Conservation (phyloP, 169 alveolate species). For the Plasmodium relictum region DNA sequence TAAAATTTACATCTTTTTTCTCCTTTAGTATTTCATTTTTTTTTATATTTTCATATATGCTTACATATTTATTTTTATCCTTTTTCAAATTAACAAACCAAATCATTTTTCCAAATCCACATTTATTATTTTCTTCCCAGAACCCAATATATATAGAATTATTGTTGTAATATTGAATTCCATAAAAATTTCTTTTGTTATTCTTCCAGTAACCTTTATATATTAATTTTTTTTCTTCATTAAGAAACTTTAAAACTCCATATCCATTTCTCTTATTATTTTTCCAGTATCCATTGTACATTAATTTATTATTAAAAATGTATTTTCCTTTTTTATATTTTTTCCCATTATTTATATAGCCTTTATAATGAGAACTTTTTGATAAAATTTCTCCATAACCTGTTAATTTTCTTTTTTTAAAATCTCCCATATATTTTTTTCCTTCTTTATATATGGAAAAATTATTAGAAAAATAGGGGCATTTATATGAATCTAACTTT, state of each 20-base stretch:
- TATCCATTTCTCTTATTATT: conserved; percentile 44
- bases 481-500: conserved; percentile 12
- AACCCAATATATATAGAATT: conserved; percentile 42
- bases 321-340: conserved; percentile 1
- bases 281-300: conserved; percentile 32
- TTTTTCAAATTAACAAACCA: too few relatives aligned
- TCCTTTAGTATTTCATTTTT: not conserved
- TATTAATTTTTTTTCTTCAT: not conserved
- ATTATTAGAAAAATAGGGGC: conserved; percentile 20
- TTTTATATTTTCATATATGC: too few relatives aligned
- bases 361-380: conserved; percentile 7
- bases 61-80: too few relatives aligned
- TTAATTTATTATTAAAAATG: not conserved
- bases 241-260: conserved; percentile 9
- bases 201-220: conserved; percentile 51
- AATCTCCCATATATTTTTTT: conserved; percentile 17
- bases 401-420: conserved; percentile 15
- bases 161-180: conserved; percentile 22
- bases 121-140: conserved; percentile 37
- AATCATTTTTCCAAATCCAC: conserved; percentile 40
- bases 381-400: conserved; percentile 48
- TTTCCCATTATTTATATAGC: conserved; percentile 26
- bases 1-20: not conserved
- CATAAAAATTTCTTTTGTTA: conserved; percentile 42
- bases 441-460: not conserved